These are phyloP conservation scores for Kodamaea restingae DNA, from an alignment of 805 yeast species.

Conservation along the genomic window DNA sequence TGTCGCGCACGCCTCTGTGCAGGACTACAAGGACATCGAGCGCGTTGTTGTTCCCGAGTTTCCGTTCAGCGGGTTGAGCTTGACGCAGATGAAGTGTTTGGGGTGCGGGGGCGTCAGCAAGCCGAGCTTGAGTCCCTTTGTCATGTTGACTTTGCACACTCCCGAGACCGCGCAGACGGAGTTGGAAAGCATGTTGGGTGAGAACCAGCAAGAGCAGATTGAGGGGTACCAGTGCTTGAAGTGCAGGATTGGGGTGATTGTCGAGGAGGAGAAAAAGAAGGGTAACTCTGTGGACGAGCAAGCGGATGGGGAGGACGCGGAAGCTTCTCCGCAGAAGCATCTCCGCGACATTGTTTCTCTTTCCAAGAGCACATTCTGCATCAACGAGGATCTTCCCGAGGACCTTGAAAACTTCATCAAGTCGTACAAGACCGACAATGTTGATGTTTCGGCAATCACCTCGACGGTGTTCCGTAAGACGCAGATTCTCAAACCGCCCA, in stretches of 20 bases:
- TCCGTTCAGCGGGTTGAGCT: slow-evolving; percentile 68
- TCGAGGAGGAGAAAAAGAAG: slow-evolving; percentile 15
- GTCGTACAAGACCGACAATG: slow-evolving; percentile 41
- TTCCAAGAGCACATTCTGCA: slow-evolving; percentile 27
- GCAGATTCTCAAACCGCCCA: slow-evolving; percentile 62
- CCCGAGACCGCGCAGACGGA: slow-evolving; percentile 53
- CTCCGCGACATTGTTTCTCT: too few relatives aligned
- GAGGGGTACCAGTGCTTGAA: slow-evolving; percentile 76
- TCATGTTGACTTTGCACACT: slow-evolving; percentile 69
- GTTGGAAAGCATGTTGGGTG: slow-evolving; percentile 51
- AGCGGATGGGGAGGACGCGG: neutral
- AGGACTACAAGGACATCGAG: slow-evolving; percentile 10
- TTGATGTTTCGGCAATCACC: slow-evolving; percentile 44
- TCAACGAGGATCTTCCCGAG: slow-evolving; percentile 63
- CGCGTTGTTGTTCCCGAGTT: slow-evolving; percentile 49
- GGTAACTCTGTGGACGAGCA: too few relatives aligned
- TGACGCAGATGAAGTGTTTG: slow-evolving; percentile 67
- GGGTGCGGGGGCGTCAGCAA: slow-evolving; percentile 61
- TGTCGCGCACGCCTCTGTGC: slow-evolving; percentile 10
- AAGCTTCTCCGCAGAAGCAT: neutral
- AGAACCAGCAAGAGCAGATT: slow-evolving; percentile 61
- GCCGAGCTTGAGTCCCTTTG: slow-evolving; percentile 55
- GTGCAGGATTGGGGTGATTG: slow-evolving; percentile 49
- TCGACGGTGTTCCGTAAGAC: slow-evolving; percentile 68
- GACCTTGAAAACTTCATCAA: slow-evolving; percentile 46